Evolutionary conservation across 352 stramenopile species (phyloP).

Genomic region (Aphanomyces cochlioides): DNA sequence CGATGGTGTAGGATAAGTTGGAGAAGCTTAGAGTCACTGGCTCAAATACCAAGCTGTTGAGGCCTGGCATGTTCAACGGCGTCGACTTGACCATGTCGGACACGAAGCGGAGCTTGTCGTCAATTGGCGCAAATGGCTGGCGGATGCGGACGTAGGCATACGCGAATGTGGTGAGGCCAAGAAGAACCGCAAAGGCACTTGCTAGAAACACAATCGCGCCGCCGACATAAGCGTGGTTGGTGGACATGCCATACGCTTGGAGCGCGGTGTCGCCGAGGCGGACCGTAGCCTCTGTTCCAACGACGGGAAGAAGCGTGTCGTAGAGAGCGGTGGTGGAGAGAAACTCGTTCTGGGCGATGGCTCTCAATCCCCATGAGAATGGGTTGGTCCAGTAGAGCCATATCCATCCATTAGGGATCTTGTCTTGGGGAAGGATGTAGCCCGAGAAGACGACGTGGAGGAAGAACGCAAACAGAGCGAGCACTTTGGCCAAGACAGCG

Average conservation of each 20-base stretch:
- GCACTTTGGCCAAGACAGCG: neutral
- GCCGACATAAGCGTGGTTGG: neutral
- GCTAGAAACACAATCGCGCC: neutral
- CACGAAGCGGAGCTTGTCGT: neutral
- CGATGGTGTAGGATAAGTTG: conserved; percentile 48
- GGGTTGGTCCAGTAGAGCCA: conserved; percentile 31
- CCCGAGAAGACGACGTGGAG: conserved; percentile 23
- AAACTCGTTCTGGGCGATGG: conserved; percentile 19
- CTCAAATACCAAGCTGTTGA: conserved; percentile 25
- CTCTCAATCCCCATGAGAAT: conserved; percentile 23
- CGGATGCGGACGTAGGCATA: neutral
- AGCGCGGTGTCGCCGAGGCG: conserved; percentile 7
- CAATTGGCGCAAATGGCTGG: neutral
- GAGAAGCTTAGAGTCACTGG: conserved; percentile 53
- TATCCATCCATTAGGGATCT: neutral
- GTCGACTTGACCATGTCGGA: neutral
- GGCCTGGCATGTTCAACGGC: neutral
- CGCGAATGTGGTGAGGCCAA: neutral
- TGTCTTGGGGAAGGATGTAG: conserved; percentile 14
- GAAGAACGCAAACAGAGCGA: conserved; percentile 14
- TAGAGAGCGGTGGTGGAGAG: conserved; percentile 15
- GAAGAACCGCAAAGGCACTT: neutral
- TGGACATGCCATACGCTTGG: neutral
- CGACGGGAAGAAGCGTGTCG: neutral
- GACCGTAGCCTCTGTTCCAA: neutral